A percentile compares a stretch with the other conserved stretches of the same genome.
Conservation (phyloP, 148 eudicot species). For the Polygonum maritimum region DNA sequence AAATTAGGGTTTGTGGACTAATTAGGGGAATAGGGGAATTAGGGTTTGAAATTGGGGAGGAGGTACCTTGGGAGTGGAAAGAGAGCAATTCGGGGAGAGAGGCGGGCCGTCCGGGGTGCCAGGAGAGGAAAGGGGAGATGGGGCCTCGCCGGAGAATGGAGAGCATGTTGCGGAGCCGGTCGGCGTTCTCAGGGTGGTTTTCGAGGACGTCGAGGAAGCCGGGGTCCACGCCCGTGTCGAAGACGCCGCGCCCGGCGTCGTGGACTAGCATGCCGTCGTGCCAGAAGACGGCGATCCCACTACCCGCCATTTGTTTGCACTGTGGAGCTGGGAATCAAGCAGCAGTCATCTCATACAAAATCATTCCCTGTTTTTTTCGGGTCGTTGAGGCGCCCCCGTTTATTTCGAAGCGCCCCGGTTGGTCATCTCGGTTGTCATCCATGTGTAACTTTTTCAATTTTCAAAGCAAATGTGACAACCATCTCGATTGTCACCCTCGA, state of each 20-base stretch:
- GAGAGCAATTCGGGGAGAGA: conserved; percentile 45
- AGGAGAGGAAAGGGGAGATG: conserved; percentile 51
- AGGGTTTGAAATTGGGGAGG: not conserved
- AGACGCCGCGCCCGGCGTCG: conserved; percentile 64
- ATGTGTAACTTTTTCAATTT: too few species aligned
- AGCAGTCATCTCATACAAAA: too few species aligned
- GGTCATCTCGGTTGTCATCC: too few species aligned
- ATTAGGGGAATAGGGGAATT: not conserved
- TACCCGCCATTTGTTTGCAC: conserved; percentile 7
- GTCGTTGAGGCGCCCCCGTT: too few species aligned
- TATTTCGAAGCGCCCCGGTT: too few species aligned
- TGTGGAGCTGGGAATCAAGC: too few species aligned
- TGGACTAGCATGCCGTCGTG: conserved; percentile 74
- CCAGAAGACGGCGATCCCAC: conserved; percentile 66
- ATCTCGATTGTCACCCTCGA: too few species aligned
- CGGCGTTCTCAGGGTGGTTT: conserved; percentile 78
- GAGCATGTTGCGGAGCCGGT: conserved; percentile 67
- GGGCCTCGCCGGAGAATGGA: conserved; percentile 85
- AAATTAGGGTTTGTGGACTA: too few species aligned
- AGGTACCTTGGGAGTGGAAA: conserved; percentile 68
- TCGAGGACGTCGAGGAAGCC: conserved; percentile 83
- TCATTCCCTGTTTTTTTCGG: too few species aligned
- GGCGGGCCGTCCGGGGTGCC: conserved; percentile 72
- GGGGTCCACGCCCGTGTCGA: conserved; percentile 63
- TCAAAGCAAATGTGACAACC: too few species aligned